A percentile compares a stretch with the other conserved stretches of the same genome.
These are phyloP conservation scores for Rhodotorula sp. DNA, from an alignment of 1,284 basidiomycete genomes.

Conservation along the genomic window DNA sequence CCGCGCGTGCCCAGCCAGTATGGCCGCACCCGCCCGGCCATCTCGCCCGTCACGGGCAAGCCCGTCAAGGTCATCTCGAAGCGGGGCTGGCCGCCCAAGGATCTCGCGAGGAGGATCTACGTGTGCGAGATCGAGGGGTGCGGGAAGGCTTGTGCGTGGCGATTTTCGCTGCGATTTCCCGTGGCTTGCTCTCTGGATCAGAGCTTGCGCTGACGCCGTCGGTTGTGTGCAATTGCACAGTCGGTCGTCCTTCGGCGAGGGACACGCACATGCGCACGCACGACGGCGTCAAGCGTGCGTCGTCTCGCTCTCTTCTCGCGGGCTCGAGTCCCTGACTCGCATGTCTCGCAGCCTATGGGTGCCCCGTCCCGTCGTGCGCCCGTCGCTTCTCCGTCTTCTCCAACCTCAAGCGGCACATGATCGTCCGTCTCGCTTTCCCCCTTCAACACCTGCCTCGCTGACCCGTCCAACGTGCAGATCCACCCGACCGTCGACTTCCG, in stretches of 20 bases:
- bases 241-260: constrained; percentile 32
- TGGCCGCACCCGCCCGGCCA: not conserved
- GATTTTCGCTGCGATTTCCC: not conserved
- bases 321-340: not conserved
- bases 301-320: not conserved
- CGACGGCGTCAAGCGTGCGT: constrained; percentile 29
- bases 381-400: constrained; percentile 33
- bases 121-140: constrained; percentile 23
- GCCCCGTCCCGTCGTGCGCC: constrained; percentile 32
- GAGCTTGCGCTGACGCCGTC: not conserved
- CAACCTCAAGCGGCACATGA: constrained; percentile 41
- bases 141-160: constrained; percentile 28
- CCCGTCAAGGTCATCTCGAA: constrained; percentile 33
- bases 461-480: constrained; percentile 1
- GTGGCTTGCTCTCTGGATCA: not conserved
- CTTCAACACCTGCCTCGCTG: too few relatives aligned
- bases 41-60: constrained; percentile 36
- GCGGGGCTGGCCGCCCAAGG: constrained; percentile 33
- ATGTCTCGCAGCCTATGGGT: constrained; percentile 25
- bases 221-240: constrained; percentile 1
- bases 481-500: constrained; percentile 39
- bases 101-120: constrained; percentile 18
- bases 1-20: too few relatives aligned
- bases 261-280: constrained; percentile 35
- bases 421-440: not conserved